Percentiles rank a stretch among this genome's conserved stretches.
These are phyloP conservation scores for Paratinospora sagittata DNA, from an alignment of 164 flowering plant genomes.

Conservation along the genomic window DNA sequence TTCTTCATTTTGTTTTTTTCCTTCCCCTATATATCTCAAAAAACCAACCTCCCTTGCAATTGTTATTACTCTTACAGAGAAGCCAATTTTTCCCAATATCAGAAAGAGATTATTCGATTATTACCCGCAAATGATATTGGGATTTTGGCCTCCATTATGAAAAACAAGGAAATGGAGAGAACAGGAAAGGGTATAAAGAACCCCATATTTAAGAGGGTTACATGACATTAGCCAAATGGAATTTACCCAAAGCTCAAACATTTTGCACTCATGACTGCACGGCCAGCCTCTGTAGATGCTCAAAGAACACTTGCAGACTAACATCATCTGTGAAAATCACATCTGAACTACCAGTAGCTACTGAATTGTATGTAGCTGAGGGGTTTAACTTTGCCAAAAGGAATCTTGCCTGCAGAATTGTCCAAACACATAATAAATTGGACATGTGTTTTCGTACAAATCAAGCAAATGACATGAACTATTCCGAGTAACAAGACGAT, in stretches of 20 bases:
- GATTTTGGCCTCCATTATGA: slow-evolving; percentile 7
- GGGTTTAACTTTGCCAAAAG: slow-evolving; percentile 87
- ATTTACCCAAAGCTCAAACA: slow-evolving; percentile 1
- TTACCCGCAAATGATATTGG: slow-evolving; percentile 11
- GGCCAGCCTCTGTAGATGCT: slow-evolving; percentile 90
- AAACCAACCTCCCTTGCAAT: slow-evolving; percentile 6
- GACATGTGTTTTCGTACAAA: not conserved
- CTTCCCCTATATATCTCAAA: slow-evolving; percentile 9
- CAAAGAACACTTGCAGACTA: slow-evolving; percentile 86
- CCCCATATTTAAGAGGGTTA: not conserved
- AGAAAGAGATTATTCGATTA: slow-evolving; percentile 12
- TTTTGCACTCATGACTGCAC: slow-evolving; percentile 60
- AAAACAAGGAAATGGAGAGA: not conserved
- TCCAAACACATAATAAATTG: not conserved
- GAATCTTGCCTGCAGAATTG: slow-evolving; percentile 66
- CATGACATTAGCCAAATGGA: slow-evolving; percentile 3
- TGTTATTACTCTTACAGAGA: slow-evolving; percentile 14
- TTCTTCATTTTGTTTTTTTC: slow-evolving; percentile 6
- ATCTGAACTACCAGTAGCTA: slow-evolving; percentile 75
- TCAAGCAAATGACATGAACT: not conserved
- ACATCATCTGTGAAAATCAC: slow-evolving; percentile 94
- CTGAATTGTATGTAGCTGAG: slow-evolving; percentile 77
- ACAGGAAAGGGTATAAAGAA: not conserved
- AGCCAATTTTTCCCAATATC: slow-evolving; percentile 10
- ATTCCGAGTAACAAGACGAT: not conserved